These are phyloP conservation scores for Kodamaea fungicola DNA, from an alignment of 1,139 yeast species.

Conservation along the genomic window DNA sequence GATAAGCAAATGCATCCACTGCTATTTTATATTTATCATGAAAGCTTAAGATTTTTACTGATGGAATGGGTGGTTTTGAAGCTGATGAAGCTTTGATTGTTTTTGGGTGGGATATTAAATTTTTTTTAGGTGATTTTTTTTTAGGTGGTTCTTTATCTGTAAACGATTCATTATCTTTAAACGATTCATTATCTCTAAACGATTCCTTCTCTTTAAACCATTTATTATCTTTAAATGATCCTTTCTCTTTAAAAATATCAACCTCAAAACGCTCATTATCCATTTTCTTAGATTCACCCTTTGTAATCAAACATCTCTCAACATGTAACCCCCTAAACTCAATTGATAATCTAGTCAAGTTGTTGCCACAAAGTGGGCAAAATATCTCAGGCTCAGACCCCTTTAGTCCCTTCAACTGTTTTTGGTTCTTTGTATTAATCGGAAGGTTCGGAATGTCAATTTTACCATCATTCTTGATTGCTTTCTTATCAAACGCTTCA, in stretches of 20 bases:
- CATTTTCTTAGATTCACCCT: too few species aligned
- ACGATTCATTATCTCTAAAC: background rate
- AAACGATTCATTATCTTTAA: conserved; percentile 6
- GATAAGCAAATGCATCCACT: conserved; percentile 68
- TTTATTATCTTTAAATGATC: too few species aligned
- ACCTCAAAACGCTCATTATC: too few species aligned
- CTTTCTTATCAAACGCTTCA: background rate
- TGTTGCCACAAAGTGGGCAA: conserved; percentile 51
- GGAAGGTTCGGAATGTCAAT: conserved; percentile 1
- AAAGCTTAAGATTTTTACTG: conserved; percentile 51
- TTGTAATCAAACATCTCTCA: conserved; percentile 56
- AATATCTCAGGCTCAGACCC: background rate
- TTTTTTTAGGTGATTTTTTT: conserved; percentile 11
- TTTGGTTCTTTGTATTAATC: conserved; percentile 5
- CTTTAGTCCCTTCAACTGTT: conserved; percentile 2
- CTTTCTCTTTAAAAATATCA: too few species aligned
- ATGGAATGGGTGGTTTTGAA: conserved; percentile 46
- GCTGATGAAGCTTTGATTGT: conserved; percentile 11
- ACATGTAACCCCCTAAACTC: conserved; percentile 55
- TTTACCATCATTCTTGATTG: too few species aligned
- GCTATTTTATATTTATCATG: conserved; percentile 33
- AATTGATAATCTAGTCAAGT: conserved; percentile 32
- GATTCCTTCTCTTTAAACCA: conserved; percentile 1
- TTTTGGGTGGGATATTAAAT: conserved; percentile 23
- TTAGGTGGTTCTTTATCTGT: conserved; percentile 5